phyloP scores from a whole-genome alignment of 1,139 yeast genomes.

The Candida labiduridarum region DNA sequence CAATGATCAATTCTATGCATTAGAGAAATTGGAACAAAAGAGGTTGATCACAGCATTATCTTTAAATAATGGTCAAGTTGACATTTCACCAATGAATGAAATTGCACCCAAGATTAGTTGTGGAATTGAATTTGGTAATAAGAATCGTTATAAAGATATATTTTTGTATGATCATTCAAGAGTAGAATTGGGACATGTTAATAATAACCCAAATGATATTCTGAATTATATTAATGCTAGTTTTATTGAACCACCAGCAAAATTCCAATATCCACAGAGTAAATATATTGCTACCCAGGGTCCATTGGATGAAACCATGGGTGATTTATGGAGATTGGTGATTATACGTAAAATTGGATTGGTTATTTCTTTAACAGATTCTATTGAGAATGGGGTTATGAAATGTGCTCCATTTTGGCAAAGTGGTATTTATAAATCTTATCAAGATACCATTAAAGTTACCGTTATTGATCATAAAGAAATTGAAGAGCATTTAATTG shows the following conservation, averaged over 20 bases:
- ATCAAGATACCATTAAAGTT: conserved; percentile 34
- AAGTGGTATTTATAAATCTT: conserved; percentile 46
- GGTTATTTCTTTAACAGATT: conserved; percentile 53
- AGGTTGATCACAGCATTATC: conserved; percentile 34
- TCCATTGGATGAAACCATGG: conserved; percentile 73
- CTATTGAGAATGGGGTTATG: conserved; percentile 52
- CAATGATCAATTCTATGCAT: conserved; percentile 25
- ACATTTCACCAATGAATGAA: conserved; percentile 12
- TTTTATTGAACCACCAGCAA: conserved; percentile 37
- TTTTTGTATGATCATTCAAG: conserved; percentile 61
- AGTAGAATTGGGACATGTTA: conserved; percentile 45
- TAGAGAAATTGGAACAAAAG: conserved; percentile 35
- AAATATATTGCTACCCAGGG: conserved; percentile 85
- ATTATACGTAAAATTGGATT: conserved; percentile 43
- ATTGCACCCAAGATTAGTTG: conserved; percentile 32
- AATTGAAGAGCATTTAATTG: conserved; percentile 22
- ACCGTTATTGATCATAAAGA: conserved; percentile 23
- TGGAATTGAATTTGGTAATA: conserved; percentile 75
- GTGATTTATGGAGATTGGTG: conserved; percentile 81
- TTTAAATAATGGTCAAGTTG: conserved; percentile 10
- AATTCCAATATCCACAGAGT: conserved; percentile 11
- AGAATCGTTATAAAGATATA: conserved; percentile 50
- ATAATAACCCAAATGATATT: conserved; percentile 26
- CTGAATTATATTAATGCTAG: conserved; percentile 59
- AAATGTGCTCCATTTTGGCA: conserved; percentile 62